Percentiles rank a stretch among this genome's conserved stretches.
These are phyloP conservation scores for Spinacia oleracea DNA, from an alignment of 179 eudicot genomes.

Conservation along the genomic window DNA sequence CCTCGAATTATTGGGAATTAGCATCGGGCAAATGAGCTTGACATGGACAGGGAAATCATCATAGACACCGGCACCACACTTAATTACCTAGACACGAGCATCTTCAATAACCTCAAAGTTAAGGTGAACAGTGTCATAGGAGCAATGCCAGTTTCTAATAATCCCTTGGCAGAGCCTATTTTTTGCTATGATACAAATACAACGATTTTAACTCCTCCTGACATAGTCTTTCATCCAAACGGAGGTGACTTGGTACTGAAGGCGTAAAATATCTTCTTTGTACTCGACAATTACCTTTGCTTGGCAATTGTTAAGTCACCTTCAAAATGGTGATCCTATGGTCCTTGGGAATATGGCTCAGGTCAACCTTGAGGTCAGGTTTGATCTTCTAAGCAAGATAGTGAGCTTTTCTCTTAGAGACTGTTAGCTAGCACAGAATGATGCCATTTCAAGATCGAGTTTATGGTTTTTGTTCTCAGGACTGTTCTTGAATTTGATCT, in stretches of 20 bases:
- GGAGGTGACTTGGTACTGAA: slow-evolving; percentile 17
- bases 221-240: slow-evolving; percentile 7
- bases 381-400: slow-evolving; percentile 15
- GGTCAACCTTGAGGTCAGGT: slow-evolving; percentile 18
- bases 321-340: slow-evolving; percentile 19
- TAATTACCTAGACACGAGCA: slow-evolving; percentile 20
- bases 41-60: slow-evolving; percentile 5
- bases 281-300: not conserved
- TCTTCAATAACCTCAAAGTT: slow-evolving; percentile 15
- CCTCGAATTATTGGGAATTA: slow-evolving; percentile 18
- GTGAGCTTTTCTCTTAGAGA: slow-evolving; percentile 16
- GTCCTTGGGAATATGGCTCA: slow-evolving; percentile 29
- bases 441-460: not conserved
- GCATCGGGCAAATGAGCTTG: not conserved
- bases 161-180: not conserved
- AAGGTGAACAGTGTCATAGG: slow-evolving; percentile 23
- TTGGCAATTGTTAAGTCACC: slow-evolving; percentile 14
- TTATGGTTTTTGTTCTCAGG: too few relatives aligned
- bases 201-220: slow-evolving; percentile 14
- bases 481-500: too few relatives aligned
- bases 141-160: slow-evolving; percentile 6
- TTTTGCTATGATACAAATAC: slow-evolving; percentile 19
- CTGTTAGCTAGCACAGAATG: not conserved
- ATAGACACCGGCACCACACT: slow-evolving; percentile 22
- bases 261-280: slow-evolving; percentile 14